These are phyloP conservation scores for Thelephora terrestris DNA, from an alignment of 1,284 basidiomycete species.

Conservation along the genomic window DNA sequence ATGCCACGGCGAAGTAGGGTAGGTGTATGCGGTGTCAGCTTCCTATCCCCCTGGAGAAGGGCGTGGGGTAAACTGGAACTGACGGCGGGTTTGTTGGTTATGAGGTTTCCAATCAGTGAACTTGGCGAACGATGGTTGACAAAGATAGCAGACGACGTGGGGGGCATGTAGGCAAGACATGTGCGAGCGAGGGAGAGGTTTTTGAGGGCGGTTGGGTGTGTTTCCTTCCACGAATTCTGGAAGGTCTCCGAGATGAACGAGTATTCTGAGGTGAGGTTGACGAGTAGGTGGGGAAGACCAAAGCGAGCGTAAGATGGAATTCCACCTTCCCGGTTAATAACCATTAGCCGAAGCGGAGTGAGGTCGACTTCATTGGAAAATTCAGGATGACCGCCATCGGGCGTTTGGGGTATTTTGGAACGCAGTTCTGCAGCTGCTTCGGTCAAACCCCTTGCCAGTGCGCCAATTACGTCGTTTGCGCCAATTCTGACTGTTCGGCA, in stretches of 20 bases:
- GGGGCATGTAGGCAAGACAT: conserved; percentile 91
- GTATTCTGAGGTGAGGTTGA: conserved; percentile 90
- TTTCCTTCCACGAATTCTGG: conserved; percentile 62
- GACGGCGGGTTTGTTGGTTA: conserved; percentile 97
- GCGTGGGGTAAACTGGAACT: conserved; percentile 93
- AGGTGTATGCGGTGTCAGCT: conserved; percentile 84
- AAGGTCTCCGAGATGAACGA: conserved; percentile 85
- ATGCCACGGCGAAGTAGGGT: conserved; percentile 87
- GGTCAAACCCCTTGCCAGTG: conserved; percentile 83
- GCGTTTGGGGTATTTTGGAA: not conserved
- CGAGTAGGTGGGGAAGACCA: conserved; percentile 90
- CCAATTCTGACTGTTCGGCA: conserved; percentile 81
- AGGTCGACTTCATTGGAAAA: conserved; percentile 48
- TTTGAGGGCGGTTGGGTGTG: conserved; percentile 80
- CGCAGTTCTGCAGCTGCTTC: conserved; percentile 37
- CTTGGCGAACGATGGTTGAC: conserved; percentile 96
- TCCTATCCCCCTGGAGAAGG: conserved; percentile 75
- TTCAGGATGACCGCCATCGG: conserved; percentile 22
- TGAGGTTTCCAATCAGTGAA: conserved; percentile 92
- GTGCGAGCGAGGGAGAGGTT: conserved; percentile 84
- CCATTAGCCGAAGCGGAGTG: conserved; percentile 89
- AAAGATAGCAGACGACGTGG: conserved; percentile 87
- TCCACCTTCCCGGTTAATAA: conserved; percentile 96
- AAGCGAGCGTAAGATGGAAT: conserved; percentile 95
- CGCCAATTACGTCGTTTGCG: conserved; percentile 86